phyloP scores from a whole-genome alignment of 75 land plant genomes.

The Ceratopteris richardii region DNA sequence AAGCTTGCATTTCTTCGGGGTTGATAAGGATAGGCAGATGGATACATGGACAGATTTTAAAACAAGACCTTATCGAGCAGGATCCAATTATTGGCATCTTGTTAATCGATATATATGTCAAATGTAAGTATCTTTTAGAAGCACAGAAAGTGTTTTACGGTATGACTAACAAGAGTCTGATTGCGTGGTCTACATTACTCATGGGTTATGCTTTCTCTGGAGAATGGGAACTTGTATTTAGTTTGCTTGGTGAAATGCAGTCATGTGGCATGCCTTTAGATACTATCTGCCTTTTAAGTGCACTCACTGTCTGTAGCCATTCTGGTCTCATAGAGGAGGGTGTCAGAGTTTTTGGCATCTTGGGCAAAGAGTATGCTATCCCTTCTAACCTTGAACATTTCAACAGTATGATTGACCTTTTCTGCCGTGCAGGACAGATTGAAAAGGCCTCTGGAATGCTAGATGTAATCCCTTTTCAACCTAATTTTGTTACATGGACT shows the following conservation, averaged over 20 bases:
- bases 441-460: neutral
- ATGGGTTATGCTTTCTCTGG: neutral
- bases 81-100: neutral
- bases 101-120: neutral
- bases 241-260: constrained; percentile 1
- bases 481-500: constrained; percentile 4
- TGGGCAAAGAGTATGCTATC: neutral
- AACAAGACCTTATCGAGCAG: too few relatives aligned
- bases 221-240: neutral
- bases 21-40: constrained; percentile 7
- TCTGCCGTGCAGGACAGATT: neutral
- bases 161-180: neutral
- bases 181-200: neutral
- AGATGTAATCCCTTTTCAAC: constrained; percentile 1
- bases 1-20: constrained; percentile 7
- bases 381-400: neutral
- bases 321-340: neutral
- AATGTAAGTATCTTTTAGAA: neutral
- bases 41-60: neutral
- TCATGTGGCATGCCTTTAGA: neutral
- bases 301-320: constrained; percentile 4
- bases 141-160: neutral
- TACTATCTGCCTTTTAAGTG: neutral
- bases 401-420: constrained; percentile 2
- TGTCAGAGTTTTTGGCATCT: neutral